Percentiles rank a stretch among this genome's conserved stretches.
Evolutionary conservation across 2,329 filamentous ascomycete species (phyloP).

Genomic region (Colletotrichum limetticola): DNA sequence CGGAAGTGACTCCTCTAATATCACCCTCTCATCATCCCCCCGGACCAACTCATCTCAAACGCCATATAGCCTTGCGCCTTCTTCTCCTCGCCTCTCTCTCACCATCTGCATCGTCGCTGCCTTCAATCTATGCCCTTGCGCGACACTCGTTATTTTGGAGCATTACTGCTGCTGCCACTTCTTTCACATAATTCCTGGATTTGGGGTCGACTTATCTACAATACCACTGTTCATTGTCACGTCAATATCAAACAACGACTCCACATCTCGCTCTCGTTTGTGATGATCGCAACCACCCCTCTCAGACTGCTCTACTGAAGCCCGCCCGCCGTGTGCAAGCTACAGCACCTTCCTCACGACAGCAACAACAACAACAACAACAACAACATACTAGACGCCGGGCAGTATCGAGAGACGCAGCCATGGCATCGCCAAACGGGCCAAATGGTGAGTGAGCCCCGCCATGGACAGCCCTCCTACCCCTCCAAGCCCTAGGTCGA

Average conservation of each 20-base stretch:
- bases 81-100: not conserved
- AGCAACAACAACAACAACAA: not conserved
- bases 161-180: not conserved
- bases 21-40: not conserved
- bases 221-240: not conserved
- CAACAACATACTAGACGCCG: not conserved
- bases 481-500: not conserved
- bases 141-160: not conserved
- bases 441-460: conserved; percentile 27
- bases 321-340: conserved; percentile 1
- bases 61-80: conserved; percentile 8
- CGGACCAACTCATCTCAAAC: not conserved
- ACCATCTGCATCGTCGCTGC: not conserved
- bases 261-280: conserved; percentile 5
- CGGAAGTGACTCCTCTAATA: not conserved
- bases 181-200: conserved; percentile 6
- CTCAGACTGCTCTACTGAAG: conserved; percentile 16
- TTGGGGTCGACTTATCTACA: not conserved
- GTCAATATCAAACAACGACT: not conserved
- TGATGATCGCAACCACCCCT: conserved; percentile 31
- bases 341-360: not conserved
- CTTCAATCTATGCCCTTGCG: not conserved
- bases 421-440: conserved; percentile 35
- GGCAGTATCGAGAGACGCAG: not conserved
- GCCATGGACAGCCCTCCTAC: not conserved